Evolutionary conservation across 345 rosid species (phyloP), one percentile per base, ranked within the genome.

Genomic region (Jatropha curcas): DNA sequence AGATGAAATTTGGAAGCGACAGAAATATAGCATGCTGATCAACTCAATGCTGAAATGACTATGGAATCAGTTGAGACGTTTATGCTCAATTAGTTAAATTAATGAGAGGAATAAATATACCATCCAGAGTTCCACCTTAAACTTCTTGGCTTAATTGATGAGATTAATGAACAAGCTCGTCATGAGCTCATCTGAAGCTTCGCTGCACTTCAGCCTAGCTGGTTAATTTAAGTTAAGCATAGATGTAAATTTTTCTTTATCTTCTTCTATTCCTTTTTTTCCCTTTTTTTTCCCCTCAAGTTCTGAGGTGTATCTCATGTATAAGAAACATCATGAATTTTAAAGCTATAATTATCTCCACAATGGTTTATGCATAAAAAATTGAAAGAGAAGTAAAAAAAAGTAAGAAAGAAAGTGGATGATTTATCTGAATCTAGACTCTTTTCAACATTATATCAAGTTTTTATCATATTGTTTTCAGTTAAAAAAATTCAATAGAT

Each of bases 61-160:
- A 24, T 64, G 11, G 48, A n/a, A 2, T 68, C 48, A 35, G 1
- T 52, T 55, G 13, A 33, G 14, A 24, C 24, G 22, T 68, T 53
- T 53, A 46, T 34, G 62, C 71, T 68, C 62, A 52, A 34, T 30
- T n/a, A 24, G 34, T n/a, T 14, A 67, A 9, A 67, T 22, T 51
- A 22, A n/a, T 51, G 19, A 20, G 7, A 53, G 45, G 11, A 35
- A 37, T n/a, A 16, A 68, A 5, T 25, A 52, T 1, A 24, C 3
- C 22, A 34, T 16, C 17, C 4, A 7, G 13, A 68, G 57, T 11
- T 12, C 17, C 19, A 13, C n/a, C 27, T 33, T 34, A 57, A 63
- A 25, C 11, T 28, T 10, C 27, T 14, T 13, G 6, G 37, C 12
- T 65, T 43, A 17, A 27, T 16, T 43, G 33, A 16, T 13, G 6